Percentiles rank a stretch among this genome's conserved stretches.
Evolutionary conservation across 2,329 filamentous ascomycete species (phyloP).

Genomic region (Paraphaeosphaeria sporulosa): DNA sequence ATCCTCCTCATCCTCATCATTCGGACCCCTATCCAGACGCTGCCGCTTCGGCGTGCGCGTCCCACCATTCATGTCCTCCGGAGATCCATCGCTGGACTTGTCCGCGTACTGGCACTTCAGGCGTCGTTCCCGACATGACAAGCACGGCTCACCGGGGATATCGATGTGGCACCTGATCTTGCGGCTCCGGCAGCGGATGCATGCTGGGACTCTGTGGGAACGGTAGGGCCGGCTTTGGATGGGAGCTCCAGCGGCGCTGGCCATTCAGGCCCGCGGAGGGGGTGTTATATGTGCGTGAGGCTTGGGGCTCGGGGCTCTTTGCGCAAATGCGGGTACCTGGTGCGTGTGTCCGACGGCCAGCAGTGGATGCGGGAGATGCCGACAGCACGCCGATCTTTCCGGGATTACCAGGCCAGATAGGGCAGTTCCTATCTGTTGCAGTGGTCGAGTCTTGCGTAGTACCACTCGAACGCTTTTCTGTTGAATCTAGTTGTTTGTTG

Average conservation of each 20-base stretch:
- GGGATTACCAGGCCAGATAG: background rate
- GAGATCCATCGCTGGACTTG: constrained; percentile 30
- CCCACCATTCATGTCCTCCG: constrained; percentile 33
- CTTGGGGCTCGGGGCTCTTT: background rate
- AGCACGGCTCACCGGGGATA: constrained; percentile 48
- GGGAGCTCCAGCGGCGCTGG: constrained; percentile 33
- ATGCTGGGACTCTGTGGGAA: constrained; percentile 54
- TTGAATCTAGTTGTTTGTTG: background rate
- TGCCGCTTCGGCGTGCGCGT: constrained; percentile 36
- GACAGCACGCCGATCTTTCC: background rate
- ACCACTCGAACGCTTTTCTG: background rate
- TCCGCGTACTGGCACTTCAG: constrained; percentile 49
- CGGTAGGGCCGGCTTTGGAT: constrained; percentile 51
- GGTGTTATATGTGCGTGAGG: background rate
- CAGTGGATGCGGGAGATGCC: background rate
- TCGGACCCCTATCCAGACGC: constrained; percentile 31
- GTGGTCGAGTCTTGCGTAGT: background rate
- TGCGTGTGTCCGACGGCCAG: background rate
- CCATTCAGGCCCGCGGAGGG: constrained; percentile 32
- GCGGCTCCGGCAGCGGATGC: constrained; percentile 49
- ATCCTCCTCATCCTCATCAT: constrained; percentile 21
- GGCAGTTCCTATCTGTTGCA: background rate
- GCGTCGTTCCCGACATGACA: constrained; percentile 49
- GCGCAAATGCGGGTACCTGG: constrained; percentile 2
- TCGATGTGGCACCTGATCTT: constrained; percentile 54